These are phyloP conservation scores for Osmanthus fragrans DNA, from an alignment of 257 asterid genomes.

Conservation along the genomic window DNA sequence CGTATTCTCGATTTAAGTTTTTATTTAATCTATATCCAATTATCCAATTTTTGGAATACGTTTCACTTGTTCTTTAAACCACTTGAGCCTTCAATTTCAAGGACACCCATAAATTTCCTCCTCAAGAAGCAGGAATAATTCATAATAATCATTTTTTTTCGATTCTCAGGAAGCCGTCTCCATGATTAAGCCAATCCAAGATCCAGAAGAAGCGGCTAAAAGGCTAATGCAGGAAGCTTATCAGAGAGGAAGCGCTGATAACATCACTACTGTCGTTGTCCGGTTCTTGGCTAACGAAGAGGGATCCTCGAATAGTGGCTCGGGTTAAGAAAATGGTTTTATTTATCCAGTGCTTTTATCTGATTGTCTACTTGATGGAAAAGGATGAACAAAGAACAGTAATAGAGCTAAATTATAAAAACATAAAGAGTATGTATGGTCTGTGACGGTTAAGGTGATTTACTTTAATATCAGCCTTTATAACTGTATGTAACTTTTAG, in stretches of 20 bases:
- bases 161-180: constrained; percentile 80
- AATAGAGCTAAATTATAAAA: constrained; percentile 32
- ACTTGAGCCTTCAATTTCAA: background rate
- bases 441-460: background rate
- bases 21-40: background rate
- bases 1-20: background rate
- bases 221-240: constrained; percentile 86
- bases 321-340: constrained; percentile 29
- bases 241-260: constrained; percentile 91
- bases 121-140: background rate
- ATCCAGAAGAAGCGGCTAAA: constrained; percentile 90
- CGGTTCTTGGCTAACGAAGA: constrained; percentile 58
- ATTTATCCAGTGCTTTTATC: background rate
- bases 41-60: background rate
- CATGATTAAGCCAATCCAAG: constrained; percentile 72
- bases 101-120: background rate
- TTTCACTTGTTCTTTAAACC: background rate
- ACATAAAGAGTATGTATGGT: background rate
- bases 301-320: constrained; percentile 46
- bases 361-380: background rate
- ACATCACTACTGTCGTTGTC: constrained; percentile 77
- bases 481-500: constrained; percentile 1
- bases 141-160: background rate
- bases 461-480: background rate
- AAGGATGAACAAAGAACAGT: background rate